Base-by-base conservation (phyloP, 192 early-diverging fungal genomes). In the Chytriomyces sp. region DNA sequence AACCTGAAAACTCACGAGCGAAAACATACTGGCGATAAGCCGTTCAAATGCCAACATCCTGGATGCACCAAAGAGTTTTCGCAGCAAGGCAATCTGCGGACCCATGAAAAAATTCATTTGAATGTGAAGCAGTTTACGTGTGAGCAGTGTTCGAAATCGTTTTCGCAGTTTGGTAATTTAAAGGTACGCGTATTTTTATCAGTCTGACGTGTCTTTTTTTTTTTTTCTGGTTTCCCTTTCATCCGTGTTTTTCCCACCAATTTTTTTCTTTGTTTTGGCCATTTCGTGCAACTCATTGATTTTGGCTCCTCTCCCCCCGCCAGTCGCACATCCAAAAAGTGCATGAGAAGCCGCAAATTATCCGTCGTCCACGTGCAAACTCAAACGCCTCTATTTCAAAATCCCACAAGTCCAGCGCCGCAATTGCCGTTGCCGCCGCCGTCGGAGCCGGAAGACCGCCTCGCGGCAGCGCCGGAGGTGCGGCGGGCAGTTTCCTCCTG, bases 51-150 rank as follows among this genome's bases (percentile, higher is more conserved):
- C 65, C 79, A 79, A 18, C 79, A 84, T 72, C 81, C 83, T 1
- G 92, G 90, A 7, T 95, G 94, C 68, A 91, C 86, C 75, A 95
- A 95, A 84, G 80, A 89, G 45, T 95, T 95, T 69, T 88, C 89
- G 43, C 94, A 94, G 86, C 88, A 91, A 72, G 92, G 92, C 5
- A 94, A 95, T 78, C 83, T 93, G 82, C 89, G 90, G 75, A 94
- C 93, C 5, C 94, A 96, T 62, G 91, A 94, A 83, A 88, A 89
- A 67, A 91, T 89, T 18, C 94, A 96, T 74, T 83, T 88, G 13
- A 91, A 89, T 45, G 90, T 91, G 73, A 92, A 92, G 72, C 93
- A 91, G 20, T 96, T 91, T 69, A 79, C 85, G 63, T 96, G 94
- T 82, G 65, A 78, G 23, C 89, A 82, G 62, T 96, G 94, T 72